Evolutionary conservation across 1,284 basidiomycete genomes (phyloP), one percentile per base, ranked within the genome.

Genomic region (Austroboletus niveus): DNA sequence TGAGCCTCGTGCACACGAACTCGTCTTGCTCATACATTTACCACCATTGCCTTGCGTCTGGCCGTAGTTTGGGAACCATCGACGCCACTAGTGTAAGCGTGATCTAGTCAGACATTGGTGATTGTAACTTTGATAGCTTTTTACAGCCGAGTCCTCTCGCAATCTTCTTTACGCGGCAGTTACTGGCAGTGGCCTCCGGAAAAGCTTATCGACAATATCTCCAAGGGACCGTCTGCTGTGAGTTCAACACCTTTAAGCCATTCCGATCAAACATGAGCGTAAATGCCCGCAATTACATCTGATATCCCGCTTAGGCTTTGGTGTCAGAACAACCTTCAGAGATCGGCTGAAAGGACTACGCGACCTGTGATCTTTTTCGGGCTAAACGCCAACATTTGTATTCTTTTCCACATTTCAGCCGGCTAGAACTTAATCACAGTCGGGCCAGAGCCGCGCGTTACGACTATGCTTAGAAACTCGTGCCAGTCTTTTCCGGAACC

Each of bases 391-490:
- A 47, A 40, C 15, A 40, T 65, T 38, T 31, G 59, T 55, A 40
- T 41, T n/a, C 5, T 34, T 47, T 48, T 34, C 27, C 45, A 32
- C 24, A 5, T 34, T 44, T 29, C 42, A 8, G 22, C 30, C n/a
- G n/a, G 17, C 2, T 11, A 34, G 10, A 20, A 29, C 22, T 53
- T 47, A 40, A 62, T 51, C 38, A 48, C 30, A 14, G 20, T 40
- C 53, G 47, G 32, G n/a, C 8, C 46, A 40, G 27, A 38, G 36
- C 47, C 45, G 11, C 45, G 38, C 15, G 45, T 42, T 27, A 20
- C 34, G 20, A 55, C 17, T 17, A 68, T 68, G 62, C 48, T 50
- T 40, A 39, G 51, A 40, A 44, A 56, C 31, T 24, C 53, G 24
- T 44, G 12, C 24, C 40, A 48, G 42, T 14, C 50, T 34, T 47